Evolutionary conservation across 1,139 yeast species (phyloP).

Genomic region (Candida sp.): DNA sequence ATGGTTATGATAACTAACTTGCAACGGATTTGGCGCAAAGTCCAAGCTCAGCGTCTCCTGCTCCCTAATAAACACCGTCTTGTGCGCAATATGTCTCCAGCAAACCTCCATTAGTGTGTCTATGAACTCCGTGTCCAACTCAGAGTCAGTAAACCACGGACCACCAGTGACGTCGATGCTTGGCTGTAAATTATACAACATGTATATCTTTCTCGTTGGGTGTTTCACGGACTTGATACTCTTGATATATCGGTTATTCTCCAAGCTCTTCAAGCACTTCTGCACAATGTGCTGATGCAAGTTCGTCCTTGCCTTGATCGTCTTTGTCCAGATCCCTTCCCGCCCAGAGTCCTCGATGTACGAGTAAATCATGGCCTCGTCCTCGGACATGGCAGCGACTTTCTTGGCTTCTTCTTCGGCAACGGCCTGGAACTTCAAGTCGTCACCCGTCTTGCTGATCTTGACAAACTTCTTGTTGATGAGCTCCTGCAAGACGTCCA

Average conservation of each 20-base stretch:
- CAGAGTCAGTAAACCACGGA: slow-evolving; percentile 98
- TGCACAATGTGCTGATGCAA: slow-evolving; percentile 92
- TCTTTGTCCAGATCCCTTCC: slow-evolving; percentile 97
- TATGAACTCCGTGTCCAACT: slow-evolving; percentile 92
- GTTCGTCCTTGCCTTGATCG: slow-evolving; percentile 89
- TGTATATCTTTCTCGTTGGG: slow-evolving; percentile 96
- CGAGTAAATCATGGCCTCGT: slow-evolving; percentile 91
- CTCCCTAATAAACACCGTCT: slow-evolving; percentile 45
- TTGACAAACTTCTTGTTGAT: slow-evolving; percentile 69
- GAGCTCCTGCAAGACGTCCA: slow-evolving; percentile 68
- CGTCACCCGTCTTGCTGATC: slow-evolving; percentile 66
- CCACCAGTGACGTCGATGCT: slow-evolving; percentile 98
- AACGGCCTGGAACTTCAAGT: slow-evolving; percentile 75
- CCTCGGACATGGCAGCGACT: slow-evolving; percentile 76
- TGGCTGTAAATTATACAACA: slow-evolving; percentile 94
- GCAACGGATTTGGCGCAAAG: slow-evolving; percentile 25
- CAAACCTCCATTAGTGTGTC: slow-evolving; percentile 82
- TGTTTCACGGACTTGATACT: slow-evolving; percentile 90
- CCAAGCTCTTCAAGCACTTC: slow-evolving; percentile 83
- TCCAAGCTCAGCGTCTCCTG: slow-evolving; percentile 67
- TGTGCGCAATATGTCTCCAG: slow-evolving; percentile 83
- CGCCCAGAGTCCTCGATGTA: slow-evolving; percentile 93
- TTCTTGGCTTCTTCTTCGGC: slow-evolving; percentile 69
- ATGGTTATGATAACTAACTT: slow-evolving; percentile 53
- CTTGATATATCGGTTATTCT: slow-evolving; percentile 84